phyloP scores from a whole-genome alignment of 2,329 filamentous ascomycete species.

The Stemphylium beticola region DNA sequence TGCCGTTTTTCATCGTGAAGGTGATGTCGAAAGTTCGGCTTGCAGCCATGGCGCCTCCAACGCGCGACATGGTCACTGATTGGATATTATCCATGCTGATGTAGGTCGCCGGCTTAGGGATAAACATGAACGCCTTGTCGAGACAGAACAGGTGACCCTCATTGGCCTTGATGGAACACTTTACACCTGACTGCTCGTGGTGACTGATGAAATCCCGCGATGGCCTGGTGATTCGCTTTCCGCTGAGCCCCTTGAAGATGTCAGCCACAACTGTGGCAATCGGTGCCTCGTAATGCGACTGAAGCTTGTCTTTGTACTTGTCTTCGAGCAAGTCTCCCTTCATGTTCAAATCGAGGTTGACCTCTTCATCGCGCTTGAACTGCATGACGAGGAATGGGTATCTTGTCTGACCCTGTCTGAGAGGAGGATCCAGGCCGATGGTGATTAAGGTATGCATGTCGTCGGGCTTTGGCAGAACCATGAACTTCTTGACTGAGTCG shows the following conservation, averaged over 20 bases:
- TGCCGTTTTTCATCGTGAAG: conserved; percentile 85
- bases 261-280: conserved; percentile 93
- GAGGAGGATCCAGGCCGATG: conserved; percentile 89
- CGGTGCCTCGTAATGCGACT: conserved; percentile 84
- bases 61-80: conserved; percentile 92
- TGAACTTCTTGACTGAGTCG: conserved; percentile 97
- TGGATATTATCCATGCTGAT: conserved; percentile 93
- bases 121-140: conserved; percentile 98
- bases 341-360: conserved; percentile 95
- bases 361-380: conserved; percentile 96
- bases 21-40: conserved; percentile 97
- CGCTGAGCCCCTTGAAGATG: conserved; percentile 91
- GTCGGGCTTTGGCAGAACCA: conserved; percentile 98
- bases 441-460: conserved; percentile 95
- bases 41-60: conserved; percentile 90
- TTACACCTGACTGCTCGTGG: conserved; percentile 92
- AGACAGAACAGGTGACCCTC: conserved; percentile 97
- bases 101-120: conserved; percentile 97
- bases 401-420: conserved; percentile 94
- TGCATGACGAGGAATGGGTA: conserved; percentile 99
- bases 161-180: conserved; percentile 99
- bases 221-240: conserved; percentile 92
- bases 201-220: conserved; percentile 95
- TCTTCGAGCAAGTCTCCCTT: conserved; percentile 84
- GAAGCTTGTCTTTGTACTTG: conserved; percentile 88